Conservation (phyloP, 75 land plant genomes). For the Sequoiadendron giganteum region DNA sequence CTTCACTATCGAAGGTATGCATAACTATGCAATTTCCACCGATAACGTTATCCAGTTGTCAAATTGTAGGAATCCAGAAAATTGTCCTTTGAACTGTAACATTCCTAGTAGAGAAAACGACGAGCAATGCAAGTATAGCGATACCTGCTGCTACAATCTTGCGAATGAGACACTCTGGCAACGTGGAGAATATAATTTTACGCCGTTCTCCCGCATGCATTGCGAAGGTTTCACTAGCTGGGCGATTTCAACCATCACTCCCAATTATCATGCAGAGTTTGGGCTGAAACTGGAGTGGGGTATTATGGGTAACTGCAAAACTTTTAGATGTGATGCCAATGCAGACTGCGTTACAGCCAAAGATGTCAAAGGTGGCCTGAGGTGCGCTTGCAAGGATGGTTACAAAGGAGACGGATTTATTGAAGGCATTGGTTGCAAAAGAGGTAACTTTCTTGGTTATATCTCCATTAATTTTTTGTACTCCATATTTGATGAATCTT, state of each 20-base stretch:
- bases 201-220: background rate
- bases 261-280: background rate
- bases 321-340: background rate
- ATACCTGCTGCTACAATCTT: constrained; percentile 6
- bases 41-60: constrained; percentile 6
- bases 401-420: constrained; percentile 52
- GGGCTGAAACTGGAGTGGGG: constrained; percentile 14
- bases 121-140: background rate
- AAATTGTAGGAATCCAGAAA: background rate
- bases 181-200: background rate
- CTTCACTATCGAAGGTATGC: background rate
- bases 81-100: background rate
- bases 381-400: constrained; percentile 47
- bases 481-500: background rate
- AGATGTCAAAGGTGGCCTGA: background rate
- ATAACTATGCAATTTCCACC: background rate
- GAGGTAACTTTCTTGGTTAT: constrained; percentile 23
- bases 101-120: background rate
- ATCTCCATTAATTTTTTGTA: background rate
- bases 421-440: constrained; percentile 38
- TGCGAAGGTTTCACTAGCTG: constrained; percentile 5
- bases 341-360: background rate
- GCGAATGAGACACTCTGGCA: background rate
- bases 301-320: background rate
- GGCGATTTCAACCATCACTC: background rate